phyloP scores from a whole-genome alignment of 148 eudicot genomes.

The Amaranthus hypochondriacus region DNA sequence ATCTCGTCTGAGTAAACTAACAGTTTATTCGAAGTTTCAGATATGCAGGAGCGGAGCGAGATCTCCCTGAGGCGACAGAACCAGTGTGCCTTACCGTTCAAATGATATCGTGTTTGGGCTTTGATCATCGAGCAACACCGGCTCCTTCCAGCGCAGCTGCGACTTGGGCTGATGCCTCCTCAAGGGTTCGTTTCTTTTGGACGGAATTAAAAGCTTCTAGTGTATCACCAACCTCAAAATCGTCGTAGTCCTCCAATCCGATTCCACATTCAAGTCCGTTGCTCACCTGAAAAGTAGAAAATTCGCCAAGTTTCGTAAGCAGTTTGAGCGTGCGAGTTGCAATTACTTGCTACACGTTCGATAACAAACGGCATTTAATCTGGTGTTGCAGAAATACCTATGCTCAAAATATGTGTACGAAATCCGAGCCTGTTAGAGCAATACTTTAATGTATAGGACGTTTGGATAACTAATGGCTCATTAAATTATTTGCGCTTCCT shows the following conservation, averaged over 20 bases:
- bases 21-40: not conserved
- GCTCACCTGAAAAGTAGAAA: conserved; percentile 48
- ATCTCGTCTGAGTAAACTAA: not conserved
- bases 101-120: conserved; percentile 1
- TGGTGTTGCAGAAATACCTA: too few species aligned
- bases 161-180: conserved; percentile 93
- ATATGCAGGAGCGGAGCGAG: not conserved
- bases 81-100: not conserved
- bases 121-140: conserved; percentile 37
- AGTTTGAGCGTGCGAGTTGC: not conserved
- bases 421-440: too few species aligned
- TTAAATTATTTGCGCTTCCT: too few species aligned
- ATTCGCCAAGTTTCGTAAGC: not conserved
- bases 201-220: conserved; percentile 67
- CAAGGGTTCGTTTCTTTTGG: conserved; percentile 81
- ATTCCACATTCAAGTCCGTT: conserved; percentile 93
- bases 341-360: too few species aligned
- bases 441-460: too few species aligned
- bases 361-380: too few species aligned
- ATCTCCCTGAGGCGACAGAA: not conserved
- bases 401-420: too few species aligned
- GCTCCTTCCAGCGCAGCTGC: conserved; percentile 66
- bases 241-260: conserved; percentile 58
- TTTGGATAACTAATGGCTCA: too few species aligned
- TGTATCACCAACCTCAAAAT: conserved; percentile 68